Percentiles rank a stretch among this genome's conserved stretches.
Evolutionary conservation across 2,329 filamentous ascomycete genomes (phyloP).

Genomic region (Penicillium corylophilum): DNA sequence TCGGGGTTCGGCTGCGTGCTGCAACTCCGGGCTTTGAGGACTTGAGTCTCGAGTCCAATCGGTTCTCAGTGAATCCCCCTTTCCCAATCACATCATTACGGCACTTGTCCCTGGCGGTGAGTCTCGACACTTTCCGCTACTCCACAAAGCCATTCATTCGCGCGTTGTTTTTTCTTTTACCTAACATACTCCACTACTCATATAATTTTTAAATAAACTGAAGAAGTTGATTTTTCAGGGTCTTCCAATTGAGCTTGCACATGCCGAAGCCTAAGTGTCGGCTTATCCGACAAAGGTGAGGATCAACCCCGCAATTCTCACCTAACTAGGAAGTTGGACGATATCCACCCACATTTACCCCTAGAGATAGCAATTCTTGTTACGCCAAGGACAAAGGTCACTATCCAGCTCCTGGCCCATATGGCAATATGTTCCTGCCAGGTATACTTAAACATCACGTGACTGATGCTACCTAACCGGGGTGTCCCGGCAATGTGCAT

Average conservation of each 20-base stretch:
- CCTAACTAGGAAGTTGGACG: neutral
- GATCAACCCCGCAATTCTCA: neutral
- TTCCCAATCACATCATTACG: slow-evolving; percentile 12
- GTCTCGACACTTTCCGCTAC: slow-evolving; percentile 6
- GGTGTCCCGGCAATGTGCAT: neutral
- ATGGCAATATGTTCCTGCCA: neutral
- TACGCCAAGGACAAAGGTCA: neutral
- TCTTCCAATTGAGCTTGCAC: neutral
- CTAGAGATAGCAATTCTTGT: neutral
- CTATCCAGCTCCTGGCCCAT: neutral
- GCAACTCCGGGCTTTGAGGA: neutral
- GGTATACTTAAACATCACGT: neutral
- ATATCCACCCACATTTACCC: neutral
- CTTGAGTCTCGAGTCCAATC: slow-evolving; percentile 4
- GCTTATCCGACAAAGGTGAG: neutral
- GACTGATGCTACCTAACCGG: neutral
- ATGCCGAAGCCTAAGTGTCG: neutral
- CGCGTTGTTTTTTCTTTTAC: neutral
- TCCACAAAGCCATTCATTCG: slow-evolving; percentile 10
- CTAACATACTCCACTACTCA: neutral
- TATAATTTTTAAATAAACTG: neutral
- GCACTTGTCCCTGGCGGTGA: slow-evolving; percentile 15
- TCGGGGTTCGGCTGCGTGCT: neutral
- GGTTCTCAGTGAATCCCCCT: neutral
- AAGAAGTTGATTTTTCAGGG: neutral